phyloP scores from a whole-genome alignment of 176 grass and related monocot species.

The Poa pratensis region DNA sequence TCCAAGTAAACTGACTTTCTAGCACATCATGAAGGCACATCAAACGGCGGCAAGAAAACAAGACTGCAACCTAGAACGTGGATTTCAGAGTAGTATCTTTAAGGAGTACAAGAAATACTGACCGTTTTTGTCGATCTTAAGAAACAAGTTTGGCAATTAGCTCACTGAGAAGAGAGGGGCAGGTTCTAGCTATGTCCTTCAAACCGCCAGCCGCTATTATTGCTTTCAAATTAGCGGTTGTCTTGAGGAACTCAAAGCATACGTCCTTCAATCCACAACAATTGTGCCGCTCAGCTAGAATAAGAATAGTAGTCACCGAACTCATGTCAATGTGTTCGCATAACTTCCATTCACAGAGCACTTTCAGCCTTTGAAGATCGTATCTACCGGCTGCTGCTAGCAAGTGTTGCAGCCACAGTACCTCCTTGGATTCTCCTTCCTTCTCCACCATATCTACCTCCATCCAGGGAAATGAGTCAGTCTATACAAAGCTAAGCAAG shows the following conservation, averaged over 20 bases:
- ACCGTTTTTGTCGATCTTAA: neutral
- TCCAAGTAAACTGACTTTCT: neutral
- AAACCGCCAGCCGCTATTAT: neutral
- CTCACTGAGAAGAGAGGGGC: slow-evolving; percentile 12
- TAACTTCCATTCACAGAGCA: too few species aligned
- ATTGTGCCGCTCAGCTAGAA: neutral
- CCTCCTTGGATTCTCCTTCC: neutral
- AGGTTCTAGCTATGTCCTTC: neutral
- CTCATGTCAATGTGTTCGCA: too few species aligned
- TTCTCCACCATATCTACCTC: neutral
- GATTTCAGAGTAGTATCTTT: neutral
- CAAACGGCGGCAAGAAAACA: neutral
- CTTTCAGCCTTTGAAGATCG: too few species aligned
- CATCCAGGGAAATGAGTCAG: neutral
- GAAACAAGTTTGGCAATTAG: slow-evolving; percentile 3
- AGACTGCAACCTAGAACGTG: neutral
- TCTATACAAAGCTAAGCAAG: neutral
- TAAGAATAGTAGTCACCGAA: slow-evolving; percentile 6
- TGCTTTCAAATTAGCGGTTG: neutral
- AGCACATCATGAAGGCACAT: neutral
- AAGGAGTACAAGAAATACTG: too few species aligned
- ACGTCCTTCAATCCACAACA: neutral
- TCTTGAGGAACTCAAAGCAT: slow-evolving; percentile 11
- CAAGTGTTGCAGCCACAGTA: neutral
- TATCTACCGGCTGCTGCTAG: too few species aligned